Base-by-base conservation (phyloP, 352 stramenopile species). In the Globisporangium nunn region DNA sequence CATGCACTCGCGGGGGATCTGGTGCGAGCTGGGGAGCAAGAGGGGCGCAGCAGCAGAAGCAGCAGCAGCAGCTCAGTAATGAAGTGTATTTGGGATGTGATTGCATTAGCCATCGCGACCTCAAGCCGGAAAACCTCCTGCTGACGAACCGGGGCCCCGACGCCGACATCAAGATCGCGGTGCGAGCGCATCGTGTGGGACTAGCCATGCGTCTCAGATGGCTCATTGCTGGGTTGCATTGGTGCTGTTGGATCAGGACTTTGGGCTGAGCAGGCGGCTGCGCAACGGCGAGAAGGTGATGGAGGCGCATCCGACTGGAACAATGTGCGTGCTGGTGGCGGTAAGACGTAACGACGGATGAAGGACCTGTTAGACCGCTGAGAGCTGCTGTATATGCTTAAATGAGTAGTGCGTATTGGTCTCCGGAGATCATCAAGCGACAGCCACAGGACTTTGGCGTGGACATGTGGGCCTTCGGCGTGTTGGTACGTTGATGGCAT, bases 401-500 rank as follows among this genome's bases (percentile, higher is more conserved):
- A 37, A 7, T 7, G 31, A 37, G 31, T 55, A 92, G 79, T 28
- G 79, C 78, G 18, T 92, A 90, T 53, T 92, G 79, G 81, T 78
- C 81, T 14, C 81, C 81, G 30, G 81, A 92, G 66, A 88, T 92
- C 50, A 85, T 92, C 58, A 80, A 65, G 43, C 61, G 69, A 1
- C 71, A 80, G 43, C 82, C 82, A 43, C 80, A 89, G 56, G 78
- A 87, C 58, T 78, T 84, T 61, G 68, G 67, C 12, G 79, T 88
- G 29, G 82, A 92, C 47, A 90, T 89, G 79, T 92, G 77, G 79
- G 77, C 82, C 3, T 90, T 92, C 56, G 82, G 82, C 8, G 76
- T 89, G 17, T 52, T 92, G 67, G 78, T 88, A 64, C 11, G 58
- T 31, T 17, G 31, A 7, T 37, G 31, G 31, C 31, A 37, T 7